Evolutionary conservation across 2,329 filamentous ascomycete species (phyloP).

Genomic region (Xylaria sp.): DNA sequence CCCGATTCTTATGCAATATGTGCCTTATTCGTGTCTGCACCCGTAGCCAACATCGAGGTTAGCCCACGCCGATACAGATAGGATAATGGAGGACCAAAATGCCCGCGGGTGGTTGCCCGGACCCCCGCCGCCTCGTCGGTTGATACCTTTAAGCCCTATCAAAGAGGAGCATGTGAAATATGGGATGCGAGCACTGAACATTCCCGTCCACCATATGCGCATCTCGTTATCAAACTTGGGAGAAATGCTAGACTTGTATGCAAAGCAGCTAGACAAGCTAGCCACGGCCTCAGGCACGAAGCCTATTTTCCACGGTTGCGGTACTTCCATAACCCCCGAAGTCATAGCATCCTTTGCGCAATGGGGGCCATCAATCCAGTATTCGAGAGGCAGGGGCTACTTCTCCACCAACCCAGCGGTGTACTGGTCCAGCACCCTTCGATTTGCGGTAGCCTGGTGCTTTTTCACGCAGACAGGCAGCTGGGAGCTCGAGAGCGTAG

Average conservation of each 20-base stretch:
- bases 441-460: background rate
- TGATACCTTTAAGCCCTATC: background rate
- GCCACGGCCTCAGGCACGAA: background rate
- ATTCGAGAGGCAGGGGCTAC: background rate
- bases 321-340: background rate
- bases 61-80: background rate
- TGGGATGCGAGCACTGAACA: background rate
- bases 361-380: background rate
- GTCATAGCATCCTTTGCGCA: background rate
- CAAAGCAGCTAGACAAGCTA: background rate
- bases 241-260: background rate
- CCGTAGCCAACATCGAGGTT: background rate
- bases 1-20: background rate
- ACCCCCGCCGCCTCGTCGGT: background rate
- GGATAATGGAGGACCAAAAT: background rate
- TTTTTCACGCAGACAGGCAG: background rate
- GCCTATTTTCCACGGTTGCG: background rate
- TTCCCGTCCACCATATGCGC: background rate
- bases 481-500: background rate
- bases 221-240: background rate
- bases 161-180: background rate
- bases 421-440: background rate
- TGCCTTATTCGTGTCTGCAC: background rate
- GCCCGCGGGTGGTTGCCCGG: background rate
- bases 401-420: background rate